Percentiles rank a stretch among this genome's conserved stretches.
These are phyloP conservation scores for Leccinellum albellum DNA, from an alignment of 768 basidiomycete species.

Conservation along the genomic window DNA sequence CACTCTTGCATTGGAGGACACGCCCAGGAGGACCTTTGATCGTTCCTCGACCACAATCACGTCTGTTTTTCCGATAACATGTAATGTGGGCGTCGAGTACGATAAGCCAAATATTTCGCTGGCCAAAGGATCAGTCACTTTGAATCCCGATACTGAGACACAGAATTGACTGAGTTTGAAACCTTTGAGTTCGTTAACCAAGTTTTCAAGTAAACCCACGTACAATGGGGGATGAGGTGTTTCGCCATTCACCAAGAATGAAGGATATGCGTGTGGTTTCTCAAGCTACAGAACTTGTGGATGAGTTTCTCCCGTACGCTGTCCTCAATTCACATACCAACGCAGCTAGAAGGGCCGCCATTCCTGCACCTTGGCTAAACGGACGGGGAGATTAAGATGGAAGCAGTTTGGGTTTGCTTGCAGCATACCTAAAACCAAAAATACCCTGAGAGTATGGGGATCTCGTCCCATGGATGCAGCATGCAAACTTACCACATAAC, in stretches of 20 bases:
- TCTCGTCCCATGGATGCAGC: not conserved
- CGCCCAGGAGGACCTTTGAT: slow-evolving; percentile 50
- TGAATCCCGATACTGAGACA: slow-evolving; percentile 72
- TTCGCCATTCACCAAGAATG: slow-evolving; percentile 60
- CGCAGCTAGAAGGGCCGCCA: slow-evolving; percentile 68
- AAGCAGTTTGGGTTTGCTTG: not conserved
- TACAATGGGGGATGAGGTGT: slow-evolving; percentile 76
- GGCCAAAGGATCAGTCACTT: slow-evolving; percentile 43
- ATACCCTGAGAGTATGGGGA: slow-evolving; percentile 50
- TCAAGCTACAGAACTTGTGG: slow-evolving; percentile 42
- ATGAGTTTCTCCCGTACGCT: not conserved
- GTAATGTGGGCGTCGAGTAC: slow-evolving; percentile 70
- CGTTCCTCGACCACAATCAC: slow-evolving; percentile 71
- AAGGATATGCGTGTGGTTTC: slow-evolving; percentile 46
- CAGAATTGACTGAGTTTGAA: slow-evolving; percentile 60
- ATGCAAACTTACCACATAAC: slow-evolving; percentile 55
- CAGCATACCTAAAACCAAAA: slow-evolving; percentile 68
- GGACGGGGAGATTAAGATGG: slow-evolving; percentile 3
- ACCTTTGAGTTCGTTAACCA: not conserved
- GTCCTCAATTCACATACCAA: slow-evolving; percentile 45
- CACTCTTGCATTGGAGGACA: slow-evolving; percentile 56
- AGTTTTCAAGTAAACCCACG: slow-evolving; percentile 16
- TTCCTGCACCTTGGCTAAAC: slow-evolving; percentile 69
- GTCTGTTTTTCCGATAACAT: slow-evolving; percentile 75
- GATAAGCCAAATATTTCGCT: slow-evolving; percentile 46